Percentiles rank a stretch among this genome's conserved stretches.
Evolutionary conservation across 2,329 filamentous ascomycete genomes (phyloP).

Genomic region (Aspergillus carbonarius): DNA sequence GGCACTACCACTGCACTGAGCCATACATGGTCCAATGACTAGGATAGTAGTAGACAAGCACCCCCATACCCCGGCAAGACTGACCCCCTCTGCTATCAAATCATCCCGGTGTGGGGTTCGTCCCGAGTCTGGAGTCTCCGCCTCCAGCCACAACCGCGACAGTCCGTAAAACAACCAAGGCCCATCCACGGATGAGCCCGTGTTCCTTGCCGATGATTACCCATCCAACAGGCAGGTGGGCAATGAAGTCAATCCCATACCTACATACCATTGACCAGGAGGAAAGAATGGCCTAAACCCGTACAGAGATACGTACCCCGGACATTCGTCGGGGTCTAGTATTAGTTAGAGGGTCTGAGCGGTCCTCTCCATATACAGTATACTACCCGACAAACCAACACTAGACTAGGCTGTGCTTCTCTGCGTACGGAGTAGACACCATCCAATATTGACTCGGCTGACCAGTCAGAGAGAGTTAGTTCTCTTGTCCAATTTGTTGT

Average conservation of each 20-base stretch:
- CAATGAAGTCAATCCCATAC: background rate
- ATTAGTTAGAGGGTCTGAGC: background rate
- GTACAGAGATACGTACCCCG: background rate
- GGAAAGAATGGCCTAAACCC: background rate
- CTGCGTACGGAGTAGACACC: background rate
- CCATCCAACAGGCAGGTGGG: conserved; percentile 4
- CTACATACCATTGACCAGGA: background rate
- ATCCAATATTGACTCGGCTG: background rate
- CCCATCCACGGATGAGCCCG: background rate
- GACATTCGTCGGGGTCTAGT: background rate
- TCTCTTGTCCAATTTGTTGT: background rate
- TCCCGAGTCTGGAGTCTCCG: background rate
- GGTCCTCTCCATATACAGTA: background rate
- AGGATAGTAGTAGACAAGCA: too few species aligned
- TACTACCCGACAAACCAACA: background rate
- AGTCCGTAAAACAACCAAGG: background rate
- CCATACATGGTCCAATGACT: background rate
- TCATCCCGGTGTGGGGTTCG: background rate
- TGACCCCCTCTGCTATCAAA: background rate
- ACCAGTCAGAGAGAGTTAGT: background rate
- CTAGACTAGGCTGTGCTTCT: background rate
- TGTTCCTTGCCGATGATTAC: conserved; percentile 11
- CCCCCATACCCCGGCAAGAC: background rate
- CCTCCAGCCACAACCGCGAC: background rate
- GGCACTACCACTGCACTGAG: background rate